A percentile compares a stretch with the other conserved stretches of the same genome.
Conservation (phyloP, 345 rosid species). For the Brassica rapa region DNA sequence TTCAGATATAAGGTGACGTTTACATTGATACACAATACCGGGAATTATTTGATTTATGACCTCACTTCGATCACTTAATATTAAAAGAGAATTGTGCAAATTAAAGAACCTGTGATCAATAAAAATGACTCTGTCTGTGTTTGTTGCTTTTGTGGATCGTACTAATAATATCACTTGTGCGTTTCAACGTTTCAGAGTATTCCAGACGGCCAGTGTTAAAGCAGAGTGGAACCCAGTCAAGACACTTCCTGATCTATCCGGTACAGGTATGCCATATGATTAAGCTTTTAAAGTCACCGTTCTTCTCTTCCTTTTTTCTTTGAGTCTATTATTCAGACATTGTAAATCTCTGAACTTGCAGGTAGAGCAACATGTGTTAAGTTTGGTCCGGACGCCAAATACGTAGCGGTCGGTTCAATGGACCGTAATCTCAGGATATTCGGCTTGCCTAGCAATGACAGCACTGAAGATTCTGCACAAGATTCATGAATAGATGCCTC, state of each 20-base stretch:
- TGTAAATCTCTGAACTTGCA: slow-evolving; percentile 33
- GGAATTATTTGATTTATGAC: no score
- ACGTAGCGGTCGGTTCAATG: slow-evolving; percentile 93
- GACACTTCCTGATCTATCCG: slow-evolving; percentile 90
- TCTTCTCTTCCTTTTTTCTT: neutral
- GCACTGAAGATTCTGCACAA: slow-evolving; percentile 26
- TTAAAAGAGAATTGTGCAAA: neutral
- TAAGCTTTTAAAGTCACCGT: neutral
- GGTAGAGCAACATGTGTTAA: slow-evolving; percentile 75
- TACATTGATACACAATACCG: neutral
- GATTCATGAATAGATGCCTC: slow-evolving; percentile 44
- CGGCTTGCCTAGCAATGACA: slow-evolving; percentile 64
- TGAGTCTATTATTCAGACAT: neutral
- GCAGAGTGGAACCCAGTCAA: slow-evolving; percentile 91
- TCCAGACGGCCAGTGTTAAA: slow-evolving; percentile 89
- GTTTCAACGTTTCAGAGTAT: slow-evolving; percentile 53
- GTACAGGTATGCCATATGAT: slow-evolving; percentile 62
- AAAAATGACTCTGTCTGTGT: neutral
- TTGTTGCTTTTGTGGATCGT: slow-evolving; percentile 1
- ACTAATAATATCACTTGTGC: neutral
- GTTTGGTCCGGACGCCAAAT: slow-evolving; percentile 80
- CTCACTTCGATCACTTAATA: neutral
- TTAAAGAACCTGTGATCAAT: neutral
- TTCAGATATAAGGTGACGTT: slow-evolving; percentile 73
- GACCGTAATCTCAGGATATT: slow-evolving; percentile 90